Evolutionary conservation across 2,329 filamentous ascomycete genomes (phyloP), one percentile per base, ranked within the genome.

Genomic region (Leptodontidium sp.): DNA sequence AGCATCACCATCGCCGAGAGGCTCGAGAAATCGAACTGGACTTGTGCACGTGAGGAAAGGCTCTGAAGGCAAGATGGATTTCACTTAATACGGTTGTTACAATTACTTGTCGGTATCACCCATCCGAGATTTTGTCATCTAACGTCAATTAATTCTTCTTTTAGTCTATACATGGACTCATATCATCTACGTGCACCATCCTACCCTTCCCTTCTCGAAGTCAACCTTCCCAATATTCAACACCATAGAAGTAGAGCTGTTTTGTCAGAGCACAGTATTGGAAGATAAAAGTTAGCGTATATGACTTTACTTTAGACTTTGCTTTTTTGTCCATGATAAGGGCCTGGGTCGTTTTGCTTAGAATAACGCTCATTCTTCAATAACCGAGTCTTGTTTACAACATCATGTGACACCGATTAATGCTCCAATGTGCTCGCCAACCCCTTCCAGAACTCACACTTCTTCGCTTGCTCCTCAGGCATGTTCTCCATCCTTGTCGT

Each of bases 401-500:
- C 9, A 6, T 26, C 55, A 38, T 35, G 32, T 43, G 17, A 40
- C 57, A n/a, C 32, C 17, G 15, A 24, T 70, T 49, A 74, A 47
- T 73, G 68, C 61, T 70, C 61, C 74, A 75, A 73, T 4, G 58
- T 65, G 24, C 68, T 32, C 29, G 69, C 69, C 55, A 76, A 50
- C 15, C 64, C 65, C 38, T 68, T 74, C 77, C 77, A 78, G 55
- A 78, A 73, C 14, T 69, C 66, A 66, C 77, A 77, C 58, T 72
- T 74, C 32, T 65, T 52, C 17, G 64, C 21, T 63, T 77, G 71
- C 53, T 71, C 71, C 26, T 50, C 47, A 2, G 74, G 72, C 15
- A 77, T 65, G 7, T 21, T 61, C 62, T 79, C 77, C 77, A 78
- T 79, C 43, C 32, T 59, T 21, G 75, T 75, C 4, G 50, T 66